Percentiles rank a stretch among this genome's conserved stretches.
phyloP scores from a whole-genome alignment of 83 land plant genomes.

The Picea abies region DNA sequence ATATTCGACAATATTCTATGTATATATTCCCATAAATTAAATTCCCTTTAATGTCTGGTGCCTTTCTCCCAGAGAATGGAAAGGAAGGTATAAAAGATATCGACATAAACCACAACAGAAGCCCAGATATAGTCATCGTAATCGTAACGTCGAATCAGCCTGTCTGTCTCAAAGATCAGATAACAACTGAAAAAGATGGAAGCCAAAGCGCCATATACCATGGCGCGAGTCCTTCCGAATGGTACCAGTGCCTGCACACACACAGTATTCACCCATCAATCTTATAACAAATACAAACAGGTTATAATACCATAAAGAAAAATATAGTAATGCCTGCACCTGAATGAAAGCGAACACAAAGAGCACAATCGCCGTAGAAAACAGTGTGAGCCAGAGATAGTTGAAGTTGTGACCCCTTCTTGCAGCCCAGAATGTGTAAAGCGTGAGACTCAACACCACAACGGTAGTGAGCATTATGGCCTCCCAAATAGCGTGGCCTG shows the following conservation, averaged over 20 bases:
- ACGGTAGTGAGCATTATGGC: neutral
- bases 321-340: neutral
- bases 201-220: neutral
- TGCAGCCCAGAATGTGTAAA: slow-evolving; percentile 15
- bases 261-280: neutral
- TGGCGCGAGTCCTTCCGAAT: neutral
- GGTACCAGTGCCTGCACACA: slow-evolving; percentile 4
- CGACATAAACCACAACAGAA: neutral
- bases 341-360: neutral
- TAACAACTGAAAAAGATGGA: slow-evolving; percentile 17
- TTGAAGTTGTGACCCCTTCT: slow-evolving; percentile 4
- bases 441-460: slow-evolving; percentile 3
- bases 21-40: too few species aligned
- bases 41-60: too few species aligned
- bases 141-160: neutral
- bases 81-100: neutral
- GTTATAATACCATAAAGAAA: too few species aligned
- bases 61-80: slow-evolving; percentile 21
- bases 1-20: too few species aligned
- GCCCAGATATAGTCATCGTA: slow-evolving; percentile 24
- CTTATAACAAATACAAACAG: too few species aligned
- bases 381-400: neutral
- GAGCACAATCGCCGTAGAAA: neutral
- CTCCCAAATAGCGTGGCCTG: neutral
- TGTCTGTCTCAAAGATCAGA: slow-evolving; percentile 18